Percentiles rank a stretch among this genome's conserved stretches.
Evolutionary conservation across 2,329 filamentous ascomycete species (phyloP).

Genomic region (Neofusicoccum parvum): DNA sequence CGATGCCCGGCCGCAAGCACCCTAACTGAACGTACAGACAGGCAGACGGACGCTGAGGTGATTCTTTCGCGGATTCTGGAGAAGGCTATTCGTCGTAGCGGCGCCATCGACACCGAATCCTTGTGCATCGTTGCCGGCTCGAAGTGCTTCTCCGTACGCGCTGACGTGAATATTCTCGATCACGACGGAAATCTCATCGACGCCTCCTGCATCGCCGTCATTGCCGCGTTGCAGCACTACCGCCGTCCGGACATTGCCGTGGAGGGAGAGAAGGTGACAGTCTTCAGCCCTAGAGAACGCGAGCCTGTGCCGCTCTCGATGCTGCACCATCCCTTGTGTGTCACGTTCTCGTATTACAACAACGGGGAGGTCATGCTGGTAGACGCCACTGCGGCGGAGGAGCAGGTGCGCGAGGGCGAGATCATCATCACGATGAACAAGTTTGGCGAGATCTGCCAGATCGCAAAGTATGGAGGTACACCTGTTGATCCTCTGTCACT

Average conservation of each 20-base stretch:
- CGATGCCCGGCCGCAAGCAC: slow-evolving; percentile 22
- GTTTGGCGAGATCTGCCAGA: slow-evolving; percentile 86
- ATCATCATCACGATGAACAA: slow-evolving; percentile 84
- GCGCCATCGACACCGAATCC: slow-evolving; percentile 92
- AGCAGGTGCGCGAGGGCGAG: slow-evolving; percentile 72
- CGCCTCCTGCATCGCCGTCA: slow-evolving; percentile 79
- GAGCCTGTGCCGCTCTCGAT: slow-evolving; percentile 89
- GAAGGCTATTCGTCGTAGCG: slow-evolving; percentile 89
- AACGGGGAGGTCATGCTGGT: slow-evolving; percentile 70
- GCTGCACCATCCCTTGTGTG: slow-evolving; percentile 87
- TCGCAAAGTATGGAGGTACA: slow-evolving; percentile 85
- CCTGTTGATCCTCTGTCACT: slow-evolving; percentile 78
- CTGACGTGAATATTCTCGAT: slow-evolving; percentile 87
- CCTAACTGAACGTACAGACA: slow-evolving; percentile 48
- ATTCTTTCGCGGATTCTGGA: slow-evolving; percentile 87
- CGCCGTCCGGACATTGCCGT: slow-evolving; percentile 86
- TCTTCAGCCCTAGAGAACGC: slow-evolving; percentile 82
- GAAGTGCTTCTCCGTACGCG: slow-evolving; percentile 89
- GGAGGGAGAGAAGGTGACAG: slow-evolving; percentile 78
- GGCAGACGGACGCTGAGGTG: slow-evolving; percentile 80
- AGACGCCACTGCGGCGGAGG: slow-evolving; percentile 74
- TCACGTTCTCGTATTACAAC: slow-evolving; percentile 85
- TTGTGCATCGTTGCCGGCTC: slow-evolving; percentile 88
- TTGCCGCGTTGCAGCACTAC: slow-evolving; percentile 89
- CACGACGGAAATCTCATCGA: slow-evolving; percentile 91